Evolutionary conservation across 2,329 filamentous ascomycete species (phyloP).

Genomic region (Domatiomyces catenatus): DNA sequence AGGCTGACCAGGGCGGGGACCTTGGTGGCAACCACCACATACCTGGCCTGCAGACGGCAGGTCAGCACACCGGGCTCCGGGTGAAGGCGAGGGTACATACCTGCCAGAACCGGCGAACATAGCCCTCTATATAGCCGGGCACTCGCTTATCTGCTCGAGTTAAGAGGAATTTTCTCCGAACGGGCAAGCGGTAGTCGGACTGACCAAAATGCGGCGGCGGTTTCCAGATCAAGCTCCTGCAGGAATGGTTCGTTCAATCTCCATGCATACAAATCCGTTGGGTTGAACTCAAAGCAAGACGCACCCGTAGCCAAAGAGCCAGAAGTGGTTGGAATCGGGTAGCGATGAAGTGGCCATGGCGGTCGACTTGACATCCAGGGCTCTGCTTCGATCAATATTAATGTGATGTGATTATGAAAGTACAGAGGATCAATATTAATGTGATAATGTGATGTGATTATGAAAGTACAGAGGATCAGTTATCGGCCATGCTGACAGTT

Average conservation of each 20-base stretch:
- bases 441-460: background rate
- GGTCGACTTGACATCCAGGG: background rate
- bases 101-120: conserved; percentile 96
- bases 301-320: conserved; percentile 95
- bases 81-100: conserved; percentile 37
- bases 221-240: conserved; percentile 91
- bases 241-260: background rate
- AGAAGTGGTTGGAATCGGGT: conserved; percentile 43
- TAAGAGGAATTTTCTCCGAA: conserved; percentile 1
- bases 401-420: too few species aligned
- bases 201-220: conserved; percentile 89
- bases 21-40: background rate
- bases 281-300: conserved; percentile 1
- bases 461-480: background rate
- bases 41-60: background rate
- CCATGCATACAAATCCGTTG: conserved; percentile 19
- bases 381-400: too few species aligned
- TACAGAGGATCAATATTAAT: background rate
- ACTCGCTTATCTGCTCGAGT: conserved; percentile 54
- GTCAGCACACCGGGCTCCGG: background rate
- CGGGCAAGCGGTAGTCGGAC: background rate
- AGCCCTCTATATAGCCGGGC: conserved; percentile 81
- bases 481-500: background rate
- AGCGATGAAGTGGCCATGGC: background rate
- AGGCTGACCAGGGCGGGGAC: background rate